Conservation (phyloP, 257 asterid genomes). For the Catharanthus roseus region DNA sequence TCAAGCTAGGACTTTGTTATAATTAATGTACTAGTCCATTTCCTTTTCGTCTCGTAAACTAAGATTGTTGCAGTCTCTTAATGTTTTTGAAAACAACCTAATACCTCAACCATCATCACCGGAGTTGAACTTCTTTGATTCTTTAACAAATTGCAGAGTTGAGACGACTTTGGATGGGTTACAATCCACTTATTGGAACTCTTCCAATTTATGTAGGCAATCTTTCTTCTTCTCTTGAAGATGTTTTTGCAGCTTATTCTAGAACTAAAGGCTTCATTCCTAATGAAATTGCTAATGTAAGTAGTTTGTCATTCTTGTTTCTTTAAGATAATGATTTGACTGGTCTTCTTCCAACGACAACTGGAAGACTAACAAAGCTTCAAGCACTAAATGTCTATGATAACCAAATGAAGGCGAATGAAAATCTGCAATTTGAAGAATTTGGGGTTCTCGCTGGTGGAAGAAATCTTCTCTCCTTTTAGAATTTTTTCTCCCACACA, state of each 20-base stretch:
- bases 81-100: conserved; percentile 27
- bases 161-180: conserved; percentile 9
- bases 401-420: conserved; percentile 18
- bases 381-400: conserved; percentile 10
- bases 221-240: conserved; percentile 21
- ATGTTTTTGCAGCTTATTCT: conserved; percentile 7
- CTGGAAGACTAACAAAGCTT: conserved; percentile 9
- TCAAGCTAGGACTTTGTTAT: conserved; percentile 12
- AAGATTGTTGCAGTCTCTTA: conserved; percentile 22
- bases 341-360: conserved; percentile 21
- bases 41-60: conserved; percentile 36
- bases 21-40: conserved; percentile 27
- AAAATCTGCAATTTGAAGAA: conserved; percentile 11
- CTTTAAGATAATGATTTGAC: conserved; percentile 21
- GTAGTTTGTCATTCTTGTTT: conserved; percentile 16
- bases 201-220: conserved; percentile 34
- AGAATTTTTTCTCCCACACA: no score
- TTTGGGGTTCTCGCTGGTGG: conserved; percentile 15
- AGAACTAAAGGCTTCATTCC: conserved; percentile 29
- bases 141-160: conserved; percentile 24
- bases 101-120: conserved; percentile 13
- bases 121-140: conserved; percentile 18
- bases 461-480: no score
- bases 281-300: conserved; percentile 28
- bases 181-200: conserved; percentile 24